These are phyloP conservation scores for Sophora flavescens DNA, from an alignment of 306 rosid genomes.

Conservation along the genomic window DNA sequence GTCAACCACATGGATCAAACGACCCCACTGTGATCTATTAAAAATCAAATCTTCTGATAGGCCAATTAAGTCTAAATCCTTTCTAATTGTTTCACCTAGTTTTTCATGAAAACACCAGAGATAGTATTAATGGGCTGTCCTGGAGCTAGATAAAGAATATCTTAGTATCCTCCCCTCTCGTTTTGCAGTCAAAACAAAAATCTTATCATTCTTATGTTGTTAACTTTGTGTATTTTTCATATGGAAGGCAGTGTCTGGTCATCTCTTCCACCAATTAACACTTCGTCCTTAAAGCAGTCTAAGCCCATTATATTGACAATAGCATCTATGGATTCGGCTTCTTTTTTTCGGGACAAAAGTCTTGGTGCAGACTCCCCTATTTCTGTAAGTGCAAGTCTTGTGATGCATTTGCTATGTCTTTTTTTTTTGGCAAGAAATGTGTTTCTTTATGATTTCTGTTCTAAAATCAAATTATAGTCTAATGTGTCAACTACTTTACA, in stretches of 20 bases:
- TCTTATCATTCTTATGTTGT: conserved; percentile 18
- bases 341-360: conserved; percentile 92
- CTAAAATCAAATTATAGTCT: conserved; percentile 31
- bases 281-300: conserved; percentile 59
- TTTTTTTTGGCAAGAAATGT: neutral
- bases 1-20: neutral
- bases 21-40: neutral
- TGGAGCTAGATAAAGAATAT: conserved; percentile 28
- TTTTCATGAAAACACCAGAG: conserved; percentile 6
- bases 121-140: conserved; percentile 36
- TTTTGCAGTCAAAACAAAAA: conserved; percentile 12
- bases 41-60: neutral
- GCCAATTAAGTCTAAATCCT: neutral
- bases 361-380: conserved; percentile 92
- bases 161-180: conserved; percentile 5
- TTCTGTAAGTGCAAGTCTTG: conserved; percentile 68
- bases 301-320: conserved; percentile 74
- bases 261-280: conserved; percentile 85
- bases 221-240: conserved; percentile 49
- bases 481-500: conserved; percentile 46
- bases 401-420: conserved; percentile 17
- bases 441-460: conserved; percentile 34
- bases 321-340: conserved; percentile 94
- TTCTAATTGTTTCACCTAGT: neutral
- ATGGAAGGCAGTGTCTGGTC: conserved; percentile 99